Evolutionary conservation across 2,329 filamentous ascomycete genomes (phyloP).

Genomic region (Cyphellophora attinorum): DNA sequence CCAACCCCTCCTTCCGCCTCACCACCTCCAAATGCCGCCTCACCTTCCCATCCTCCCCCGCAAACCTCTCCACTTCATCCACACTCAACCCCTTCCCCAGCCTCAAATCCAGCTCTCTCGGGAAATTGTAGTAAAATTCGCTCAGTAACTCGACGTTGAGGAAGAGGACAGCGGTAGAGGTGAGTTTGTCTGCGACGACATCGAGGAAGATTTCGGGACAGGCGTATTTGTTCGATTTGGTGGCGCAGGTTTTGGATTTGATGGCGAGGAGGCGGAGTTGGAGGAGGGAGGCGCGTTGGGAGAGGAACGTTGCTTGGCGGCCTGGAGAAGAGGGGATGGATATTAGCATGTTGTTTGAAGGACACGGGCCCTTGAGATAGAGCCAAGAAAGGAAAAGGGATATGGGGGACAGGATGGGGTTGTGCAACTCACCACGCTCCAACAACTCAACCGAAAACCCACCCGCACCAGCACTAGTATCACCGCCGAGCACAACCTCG

Average conservation of each 20-base stretch:
- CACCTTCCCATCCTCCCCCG: constrained; percentile 86
- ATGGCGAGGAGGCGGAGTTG: constrained; percentile 81
- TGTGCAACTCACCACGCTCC: constrained; percentile 56
- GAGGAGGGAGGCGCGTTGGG: constrained; percentile 80
- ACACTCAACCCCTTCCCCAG: constrained; percentile 72
- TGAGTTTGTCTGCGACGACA: constrained; percentile 88
- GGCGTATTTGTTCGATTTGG: constrained; percentile 82
- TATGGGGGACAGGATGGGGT: constrained; percentile 3
- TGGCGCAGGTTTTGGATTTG: constrained; percentile 81
- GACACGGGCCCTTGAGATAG: neutral
- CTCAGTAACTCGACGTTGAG: constrained; percentile 92
- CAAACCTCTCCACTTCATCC: constrained; percentile 79
- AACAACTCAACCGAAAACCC: constrained; percentile 85
- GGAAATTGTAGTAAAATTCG: constrained; percentile 98
- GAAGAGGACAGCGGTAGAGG: constrained; percentile 90
- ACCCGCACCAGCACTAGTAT: constrained; percentile 74
- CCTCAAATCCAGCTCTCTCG: constrained; percentile 77
- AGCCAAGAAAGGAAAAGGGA: neutral
- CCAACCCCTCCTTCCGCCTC: constrained; percentile 79
- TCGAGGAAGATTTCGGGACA: constrained; percentile 98
- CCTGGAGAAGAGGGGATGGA: constrained; percentile 55
- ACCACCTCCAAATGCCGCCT: constrained; percentile 85
- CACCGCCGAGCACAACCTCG: constrained; percentile 74
- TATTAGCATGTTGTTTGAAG: constrained; percentile 11
- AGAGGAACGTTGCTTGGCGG: constrained; percentile 86